Evolutionary conservation across 805 yeast genomes (phyloP), one percentile per base, ranked within the genome.

Genomic region (Wickerhamomyces silvicola): DNA sequence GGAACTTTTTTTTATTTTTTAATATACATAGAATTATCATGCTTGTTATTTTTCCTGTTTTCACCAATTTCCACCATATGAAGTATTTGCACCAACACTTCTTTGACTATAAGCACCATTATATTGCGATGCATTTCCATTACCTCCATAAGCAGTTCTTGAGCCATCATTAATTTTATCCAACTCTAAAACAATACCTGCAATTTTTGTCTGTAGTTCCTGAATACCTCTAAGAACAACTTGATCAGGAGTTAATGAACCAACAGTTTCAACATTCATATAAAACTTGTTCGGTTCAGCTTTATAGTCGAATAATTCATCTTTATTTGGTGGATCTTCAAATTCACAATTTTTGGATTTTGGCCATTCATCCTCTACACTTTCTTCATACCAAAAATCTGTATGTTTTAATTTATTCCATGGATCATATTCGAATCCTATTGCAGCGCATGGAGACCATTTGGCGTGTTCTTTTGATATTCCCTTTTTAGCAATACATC

Each of bases 381-480:
- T 82, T 41, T 78, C 90, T 61, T 92, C 98, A 56, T 81, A 85
- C 99, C 99, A 92, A 54, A 74, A 84, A 48, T 87, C 95, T 0
- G 98, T 92, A 57, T 92, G 98, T 54, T 83, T 81, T 50, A 92
- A 70, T 61, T 90, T 92, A 62, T 92, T 92, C 94, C 95, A 90
- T n/a, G 99, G 98, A 52, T 90, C 98, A 54, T 90, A 90, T 59
- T 90, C 98, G 50, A 90, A 90, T 13, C 94, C 97, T 34, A 90
- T 74, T 15, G 97, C 97, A 0, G 97, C 73, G 45, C 94, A 82
- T 10, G 98, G 97, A 6, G 92, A 80, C 99, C 99, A 92, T 54
- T 92, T 92, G 30, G 98, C 96, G 55, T 92, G 99, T 57, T 92
- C 99, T 57, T 88, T 88, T 30, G 95, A 84, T 37, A 87, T 87